A percentile compares a stretch with the other conserved stretches of the same genome.
Conservation (phyloP, 352 stramenopile species). For the Pythium periplocum region DNA sequence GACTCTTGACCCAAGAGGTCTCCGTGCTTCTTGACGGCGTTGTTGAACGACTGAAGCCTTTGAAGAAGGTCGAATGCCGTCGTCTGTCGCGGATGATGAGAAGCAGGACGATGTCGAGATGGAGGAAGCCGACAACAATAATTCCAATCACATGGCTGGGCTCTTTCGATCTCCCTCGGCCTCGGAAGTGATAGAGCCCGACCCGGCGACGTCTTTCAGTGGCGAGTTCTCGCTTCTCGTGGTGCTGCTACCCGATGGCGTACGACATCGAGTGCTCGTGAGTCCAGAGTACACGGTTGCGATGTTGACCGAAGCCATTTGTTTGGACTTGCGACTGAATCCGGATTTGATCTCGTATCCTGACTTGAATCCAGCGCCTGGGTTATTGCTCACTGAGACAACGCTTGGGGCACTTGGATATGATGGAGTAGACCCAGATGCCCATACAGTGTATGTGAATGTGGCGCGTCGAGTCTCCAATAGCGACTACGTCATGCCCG, state of each 20-base stretch:
- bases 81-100: background rate
- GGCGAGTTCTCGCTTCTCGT: constrained; percentile 56
- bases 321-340: constrained; percentile 47
- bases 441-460: constrained; percentile 44
- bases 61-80: background rate
- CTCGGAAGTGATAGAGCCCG: background rate
- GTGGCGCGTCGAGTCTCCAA: constrained; percentile 31
- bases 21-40: no score
- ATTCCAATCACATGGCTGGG: background rate
- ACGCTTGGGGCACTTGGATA: constrained; percentile 34
- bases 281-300: constrained; percentile 43
- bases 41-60: background rate
- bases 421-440: constrained; percentile 18
- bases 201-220: background rate
- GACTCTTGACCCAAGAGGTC: no score
- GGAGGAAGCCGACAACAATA: background rate
- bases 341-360: constrained; percentile 57
- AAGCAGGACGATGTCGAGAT: background rate
- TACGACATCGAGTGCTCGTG: constrained; percentile 62
- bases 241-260: constrained; percentile 68
- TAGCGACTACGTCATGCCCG: constrained; percentile 83
- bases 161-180: background rate
- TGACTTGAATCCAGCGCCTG: constrained; percentile 33
- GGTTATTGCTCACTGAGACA: constrained; percentile 28
- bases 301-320: constrained; percentile 50